A percentile compares a stretch with the other conserved stretches of the same genome.
These are phyloP conservation scores for Ceratocystis lukuohia DNA, from an alignment of 2,329 filamentous ascomycete species.

Conservation along the genomic window DNA sequence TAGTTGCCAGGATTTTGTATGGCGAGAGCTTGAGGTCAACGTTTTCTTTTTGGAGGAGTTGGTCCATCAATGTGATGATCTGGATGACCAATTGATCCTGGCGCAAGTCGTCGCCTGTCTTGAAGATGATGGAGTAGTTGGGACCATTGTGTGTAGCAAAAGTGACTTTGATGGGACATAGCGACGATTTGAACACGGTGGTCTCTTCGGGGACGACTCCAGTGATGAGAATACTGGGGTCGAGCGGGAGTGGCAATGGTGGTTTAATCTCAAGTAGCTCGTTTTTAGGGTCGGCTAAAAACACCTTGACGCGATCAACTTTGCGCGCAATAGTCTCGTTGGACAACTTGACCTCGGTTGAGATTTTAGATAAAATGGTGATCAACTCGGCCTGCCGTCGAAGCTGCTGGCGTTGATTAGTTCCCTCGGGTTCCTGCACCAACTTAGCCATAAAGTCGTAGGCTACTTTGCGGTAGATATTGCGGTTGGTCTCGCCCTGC, in stretches of 20 bases:
- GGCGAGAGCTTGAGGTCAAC: constrained; percentile 88
- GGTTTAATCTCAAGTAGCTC: constrained; percentile 74
- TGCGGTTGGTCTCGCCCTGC: constrained; percentile 60
- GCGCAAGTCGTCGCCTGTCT: constrained; percentile 87
- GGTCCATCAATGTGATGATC: constrained; percentile 97
- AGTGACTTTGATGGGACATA: constrained; percentile 80
- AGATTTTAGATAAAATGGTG: constrained; percentile 73
- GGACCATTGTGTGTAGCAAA: constrained; percentile 69
- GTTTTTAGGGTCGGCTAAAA: constrained; percentile 77
- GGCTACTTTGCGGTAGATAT: constrained; percentile 82
- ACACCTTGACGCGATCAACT: constrained; percentile 70
- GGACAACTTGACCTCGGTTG: constrained; percentile 72
- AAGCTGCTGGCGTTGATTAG: constrained; percentile 60
- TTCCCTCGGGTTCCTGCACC: constrained; percentile 55
- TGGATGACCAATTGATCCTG: constrained; percentile 95
- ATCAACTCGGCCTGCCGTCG: constrained; percentile 82
- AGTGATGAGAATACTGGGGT: constrained; percentile 66
- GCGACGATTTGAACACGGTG: constrained; percentile 86
- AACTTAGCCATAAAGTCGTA: constrained; percentile 93
- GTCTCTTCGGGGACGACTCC: constrained; percentile 75
- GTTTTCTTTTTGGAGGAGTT: constrained; percentile 88
- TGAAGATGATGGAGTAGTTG: constrained; percentile 90
- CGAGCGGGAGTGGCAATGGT: constrained; percentile 74
- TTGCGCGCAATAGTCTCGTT: constrained; percentile 67
- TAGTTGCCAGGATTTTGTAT: constrained; percentile 91